These are phyloP conservation scores for Phyllostachys edulis DNA, from an alignment of 176 grass and related monocot genomes.

Conservation along the genomic window DNA sequence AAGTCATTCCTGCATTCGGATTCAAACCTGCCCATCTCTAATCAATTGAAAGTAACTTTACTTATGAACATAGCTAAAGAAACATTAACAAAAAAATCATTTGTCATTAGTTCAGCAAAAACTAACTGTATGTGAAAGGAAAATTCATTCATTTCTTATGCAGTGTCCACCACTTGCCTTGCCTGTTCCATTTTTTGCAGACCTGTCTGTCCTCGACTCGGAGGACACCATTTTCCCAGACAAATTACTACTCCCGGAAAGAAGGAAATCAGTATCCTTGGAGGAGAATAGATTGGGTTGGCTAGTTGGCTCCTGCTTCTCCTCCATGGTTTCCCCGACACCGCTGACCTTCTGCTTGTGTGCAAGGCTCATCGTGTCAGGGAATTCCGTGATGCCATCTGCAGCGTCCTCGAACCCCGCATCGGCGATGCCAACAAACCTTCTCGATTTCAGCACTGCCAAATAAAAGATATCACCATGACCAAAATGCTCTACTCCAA, in stretches of 20 bases:
- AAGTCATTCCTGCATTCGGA: neutral
- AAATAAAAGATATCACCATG: conserved; percentile 6
- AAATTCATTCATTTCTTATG: neutral
- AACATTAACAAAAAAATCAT: neutral
- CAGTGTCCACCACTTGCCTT: conserved; percentile 31
- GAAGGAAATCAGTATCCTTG: conserved; percentile 25
- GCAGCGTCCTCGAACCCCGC: neutral
- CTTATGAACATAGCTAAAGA: neutral
- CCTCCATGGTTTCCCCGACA: neutral
- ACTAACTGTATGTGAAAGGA: neutral
- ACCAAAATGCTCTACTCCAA: neutral
- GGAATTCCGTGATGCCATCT: neutral
- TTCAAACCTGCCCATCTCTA: neutral
- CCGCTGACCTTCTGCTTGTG: neutral
- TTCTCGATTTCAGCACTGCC: conserved; percentile 49
- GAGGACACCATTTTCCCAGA: conserved; percentile 15
- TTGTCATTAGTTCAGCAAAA: neutral
- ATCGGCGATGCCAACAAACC: neutral
- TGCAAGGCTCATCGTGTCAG: neutral
- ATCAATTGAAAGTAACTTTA: neutral
- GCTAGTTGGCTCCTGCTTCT: neutral
- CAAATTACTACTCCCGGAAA: conserved; percentile 15
- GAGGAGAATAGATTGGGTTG: neutral
- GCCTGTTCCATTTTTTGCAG: conserved; percentile 20
- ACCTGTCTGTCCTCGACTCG: neutral